Evolutionary conservation across 1,284 basidiomycete genomes (phyloP).

Genomic region (Ustilago nuda): DNA sequence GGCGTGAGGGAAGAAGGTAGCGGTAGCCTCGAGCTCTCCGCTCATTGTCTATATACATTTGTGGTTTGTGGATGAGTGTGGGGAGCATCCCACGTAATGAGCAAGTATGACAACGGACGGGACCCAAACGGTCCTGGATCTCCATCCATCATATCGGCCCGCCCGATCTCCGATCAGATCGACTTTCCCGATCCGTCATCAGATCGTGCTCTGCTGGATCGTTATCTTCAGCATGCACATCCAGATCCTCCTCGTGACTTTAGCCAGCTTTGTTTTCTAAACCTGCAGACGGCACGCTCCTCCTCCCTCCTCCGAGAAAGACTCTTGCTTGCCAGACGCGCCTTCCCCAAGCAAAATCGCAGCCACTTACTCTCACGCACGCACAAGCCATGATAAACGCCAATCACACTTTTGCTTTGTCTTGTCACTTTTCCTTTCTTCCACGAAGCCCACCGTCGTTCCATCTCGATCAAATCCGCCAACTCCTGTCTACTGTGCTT

Average conservation of each 20-base stretch:
- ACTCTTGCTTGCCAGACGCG: neutral
- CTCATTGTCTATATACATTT: too few species aligned
- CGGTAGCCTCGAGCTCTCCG: too few species aligned
- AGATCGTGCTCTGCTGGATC: too few species aligned
- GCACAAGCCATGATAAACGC: conserved; percentile 16
- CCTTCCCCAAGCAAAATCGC: conserved; percentile 1
- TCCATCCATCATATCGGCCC: too few species aligned
- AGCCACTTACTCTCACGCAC: neutral
- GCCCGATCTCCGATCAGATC: too few species aligned
- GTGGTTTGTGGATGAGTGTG: too few species aligned
- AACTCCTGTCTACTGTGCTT: neutral
- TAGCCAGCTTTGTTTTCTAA: conserved; percentile 6
- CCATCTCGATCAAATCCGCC: neutral
- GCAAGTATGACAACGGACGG: too few species aligned
- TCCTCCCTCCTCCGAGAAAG: neutral
- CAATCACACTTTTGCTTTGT: conserved; percentile 7
- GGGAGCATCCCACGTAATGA: too few species aligned
- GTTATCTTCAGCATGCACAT: neutral
- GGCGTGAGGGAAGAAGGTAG: too few species aligned
- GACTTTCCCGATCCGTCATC: too few species aligned
- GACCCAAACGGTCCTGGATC: too few species aligned
- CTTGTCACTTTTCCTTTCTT: conserved; percentile 5
- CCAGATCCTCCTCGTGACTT: neutral
- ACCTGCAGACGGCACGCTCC: conserved; percentile 2
- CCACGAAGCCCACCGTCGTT: neutral